Base-by-base conservation (phyloP, 2,329 filamentous ascomycete species). In the Cladorrhinum sp. region DNA sequence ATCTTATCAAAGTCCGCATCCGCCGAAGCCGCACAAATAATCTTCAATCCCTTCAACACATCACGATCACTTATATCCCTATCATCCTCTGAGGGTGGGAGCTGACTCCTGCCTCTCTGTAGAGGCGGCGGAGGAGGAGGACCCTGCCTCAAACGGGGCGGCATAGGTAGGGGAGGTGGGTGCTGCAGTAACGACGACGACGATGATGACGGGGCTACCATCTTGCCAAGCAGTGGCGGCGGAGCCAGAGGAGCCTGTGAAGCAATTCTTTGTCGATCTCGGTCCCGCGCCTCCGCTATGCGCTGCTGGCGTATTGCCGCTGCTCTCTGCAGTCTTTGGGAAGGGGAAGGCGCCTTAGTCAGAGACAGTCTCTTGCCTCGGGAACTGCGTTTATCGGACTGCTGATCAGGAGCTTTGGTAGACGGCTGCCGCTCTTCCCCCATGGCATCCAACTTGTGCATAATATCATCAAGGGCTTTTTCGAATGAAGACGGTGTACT, bases 1-100 rank as follows among this genome's bases (percentile, higher is more conserved):
- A 79, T 79, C 0, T 76, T 75, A 67, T 86, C 82, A 1, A 85
- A 76, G 36, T 78, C 73, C 59, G 82, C 78, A 59, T 86, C 79
- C 55, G 82, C 84, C 3, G 83, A 83, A 10, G 83, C 84, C 4
- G 80, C 80, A 28, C 81, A 78, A 4, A 82, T 82, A 42, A 86
- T 77, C 62, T 82, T 80, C 10, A 86, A 72, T 0, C 83, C 84
- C 55, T 78, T 75, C 54, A 86, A 75, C 2, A 86, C 79, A 66
- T 84, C 80, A 51, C 76, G 75, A 66, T 85, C 79, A 23, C 71
- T 72, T 28, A 83, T 77, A 36, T 74, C 68, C 12, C 66, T 65
- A 59, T 79, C 75, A 7, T 75, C 73, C n/a, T 72, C 66, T 4
- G 33, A 36, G 14, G 39, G 12, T 14, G 39, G n/a, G 14, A 26